phyloP scores from a whole-genome alignment of 345 rosid species.

The Balakata baccata region DNA sequence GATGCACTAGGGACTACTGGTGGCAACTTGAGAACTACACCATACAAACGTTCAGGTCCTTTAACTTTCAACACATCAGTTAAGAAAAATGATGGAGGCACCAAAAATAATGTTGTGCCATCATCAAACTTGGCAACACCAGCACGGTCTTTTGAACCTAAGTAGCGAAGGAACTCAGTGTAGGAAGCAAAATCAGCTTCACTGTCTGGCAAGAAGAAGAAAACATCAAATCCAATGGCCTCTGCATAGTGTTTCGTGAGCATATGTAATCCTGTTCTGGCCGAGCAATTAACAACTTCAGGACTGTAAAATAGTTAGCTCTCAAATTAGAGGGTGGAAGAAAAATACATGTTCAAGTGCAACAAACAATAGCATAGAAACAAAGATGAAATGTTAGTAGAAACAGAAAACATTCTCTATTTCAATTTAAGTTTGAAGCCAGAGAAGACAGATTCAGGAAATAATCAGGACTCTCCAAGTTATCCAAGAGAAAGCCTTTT shows the following conservation, averaged over 20 bases:
- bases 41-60: conserved; percentile 91
- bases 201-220: conserved; percentile 90
- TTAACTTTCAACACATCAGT: conserved; percentile 66
- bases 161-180: conserved; percentile 87
- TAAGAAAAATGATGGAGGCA: conserved; percentile 92
- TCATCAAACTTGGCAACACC: conserved; percentile 93
- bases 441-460: not conserved
- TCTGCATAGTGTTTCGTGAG: conserved; percentile 76
- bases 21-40: conserved; percentile 84
- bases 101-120: conserved; percentile 82
- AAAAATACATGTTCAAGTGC: not conserved
- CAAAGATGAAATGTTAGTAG: not conserved
- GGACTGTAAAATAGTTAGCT: conserved; percentile 54
- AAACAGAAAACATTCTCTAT: not conserved
- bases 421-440: not conserved
- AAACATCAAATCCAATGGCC: conserved; percentile 74
- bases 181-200: conserved; percentile 94
- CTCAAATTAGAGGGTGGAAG: conserved; percentile 3
- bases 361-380: not conserved
- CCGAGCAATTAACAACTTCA: conserved; percentile 85
- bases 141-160: conserved; percentile 88
- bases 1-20: conserved; percentile 46
- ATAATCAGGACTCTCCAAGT: no score
- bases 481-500: not conserved
- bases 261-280: conserved; percentile 95